A percentile compares a stretch with the other conserved stretches of the same genome.
Evolutionary conservation across 2,329 filamentous ascomycete species (phyloP).

Genomic region (Xylogone sp.): DNA sequence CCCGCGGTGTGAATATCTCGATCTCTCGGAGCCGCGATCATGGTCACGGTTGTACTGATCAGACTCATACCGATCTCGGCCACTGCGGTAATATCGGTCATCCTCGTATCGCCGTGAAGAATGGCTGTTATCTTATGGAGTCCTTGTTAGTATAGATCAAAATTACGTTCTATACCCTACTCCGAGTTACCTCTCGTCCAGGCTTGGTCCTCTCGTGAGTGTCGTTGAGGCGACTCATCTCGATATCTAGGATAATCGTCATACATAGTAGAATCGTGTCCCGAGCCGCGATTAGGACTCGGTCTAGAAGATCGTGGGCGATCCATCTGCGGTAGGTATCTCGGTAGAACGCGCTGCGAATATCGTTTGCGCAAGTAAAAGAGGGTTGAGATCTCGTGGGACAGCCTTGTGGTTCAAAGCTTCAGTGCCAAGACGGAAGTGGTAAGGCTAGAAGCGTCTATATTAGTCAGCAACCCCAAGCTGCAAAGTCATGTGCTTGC

Average conservation of each 20-base stretch:
- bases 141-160: not conserved
- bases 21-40: slow-evolving; percentile 34
- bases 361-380: too few species aligned
- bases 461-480: not conserved
- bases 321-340: slow-evolving; percentile 13
- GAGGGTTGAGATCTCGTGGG: too few species aligned
- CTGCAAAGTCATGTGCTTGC: not conserved
- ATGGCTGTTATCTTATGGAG: not conserved
- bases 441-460: not conserved
- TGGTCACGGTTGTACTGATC: slow-evolving; percentile 14
- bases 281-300: slow-evolving; percentile 1
- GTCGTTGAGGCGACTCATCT: not conserved
- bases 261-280: slow-evolving; percentile 36
- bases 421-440: not conserved
- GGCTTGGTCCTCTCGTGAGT: not conserved
- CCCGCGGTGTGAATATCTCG: slow-evolving; percentile 30
- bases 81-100: slow-evolving; percentile 20
- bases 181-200: not conserved
- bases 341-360: not conserved
- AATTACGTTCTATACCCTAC: not conserved
- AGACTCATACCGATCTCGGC: slow-evolving; percentile 25
- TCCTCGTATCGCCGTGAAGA: not conserved
- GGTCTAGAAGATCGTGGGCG: slow-evolving; percentile 13
- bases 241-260: slow-evolving; percentile 31
- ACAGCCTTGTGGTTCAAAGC: not conserved